Evolutionary conservation across 2,329 filamentous ascomycete genomes (phyloP), one percentile per base, ranked within the genome.

Genomic region (Fusarium lyarnte): DNA sequence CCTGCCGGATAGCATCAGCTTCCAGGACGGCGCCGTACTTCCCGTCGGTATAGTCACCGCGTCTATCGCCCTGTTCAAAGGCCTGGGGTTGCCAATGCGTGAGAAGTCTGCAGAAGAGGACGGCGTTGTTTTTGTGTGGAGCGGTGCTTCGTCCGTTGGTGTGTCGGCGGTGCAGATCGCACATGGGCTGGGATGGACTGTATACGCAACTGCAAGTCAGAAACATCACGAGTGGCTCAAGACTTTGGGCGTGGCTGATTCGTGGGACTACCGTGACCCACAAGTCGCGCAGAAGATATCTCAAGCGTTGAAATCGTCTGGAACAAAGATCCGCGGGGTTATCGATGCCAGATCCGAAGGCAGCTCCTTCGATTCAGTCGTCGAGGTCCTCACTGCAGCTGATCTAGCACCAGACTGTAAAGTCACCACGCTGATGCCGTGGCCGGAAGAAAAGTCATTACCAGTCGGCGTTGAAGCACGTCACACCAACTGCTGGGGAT

Each of bases 101-200:
- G 77, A 77, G 9, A 59, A 59, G 6, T 17, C 72, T 25, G 72
- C 55, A 0, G 78, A 78, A 2, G 76, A 75, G 51, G 59, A 47
- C 9, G 74, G 72, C 42, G 70, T 73, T 0, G 63, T 79, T 11
- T 72, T 67, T 4, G 75, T 84, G 11, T 74, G 82, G 47, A 82
- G 81, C 8, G 82, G 81, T 6, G 76, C 79, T 49, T 81, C 79
- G 2, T 63, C 69, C 0, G 62, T 60, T 4, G 72, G 65, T 4
- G 59, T 74, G 4, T 60, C 69, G 0, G 62, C 65, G 14, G 49
- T 72, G 23, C 72, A 74, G 27, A 53, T 74, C 8, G 69, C 71
- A 2, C 69, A 57, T 9, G 39, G 66, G 0, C 64, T 73, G 3
- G 65, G 71, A 21, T 74, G 64, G 42, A 39, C 46, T 14, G 71